These are phyloP conservation scores for Cylindrodendrum hubeiense DNA, from an alignment of 2,329 filamentous ascomycete genomes.

Conservation along the genomic window DNA sequence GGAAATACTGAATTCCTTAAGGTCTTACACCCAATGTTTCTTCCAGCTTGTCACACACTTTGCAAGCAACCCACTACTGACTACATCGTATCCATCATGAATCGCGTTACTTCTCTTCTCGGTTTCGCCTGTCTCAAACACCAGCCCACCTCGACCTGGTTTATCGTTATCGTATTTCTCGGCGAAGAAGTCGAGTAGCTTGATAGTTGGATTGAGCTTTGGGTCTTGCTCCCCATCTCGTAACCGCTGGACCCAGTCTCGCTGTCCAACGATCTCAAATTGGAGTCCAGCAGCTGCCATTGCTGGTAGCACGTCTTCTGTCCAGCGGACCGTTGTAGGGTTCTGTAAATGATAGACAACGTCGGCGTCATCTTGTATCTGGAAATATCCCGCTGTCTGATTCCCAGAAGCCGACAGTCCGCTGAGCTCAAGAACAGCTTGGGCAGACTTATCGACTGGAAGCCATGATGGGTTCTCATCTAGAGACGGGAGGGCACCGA, in stretches of 20 bases:
- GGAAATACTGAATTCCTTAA: neutral
- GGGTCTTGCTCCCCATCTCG: constrained; percentile 61
- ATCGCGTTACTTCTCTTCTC: constrained; percentile 14
- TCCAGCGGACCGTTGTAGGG: constrained; percentile 62
- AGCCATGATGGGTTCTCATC: constrained; percentile 55
- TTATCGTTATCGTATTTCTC: constrained; percentile 63
- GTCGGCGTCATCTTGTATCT: constrained; percentile 30
- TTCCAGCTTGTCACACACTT: constrained; percentile 16
- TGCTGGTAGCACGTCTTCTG: constrained; percentile 63
- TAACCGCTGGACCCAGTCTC: constrained; percentile 60
- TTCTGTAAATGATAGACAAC: constrained; percentile 67
- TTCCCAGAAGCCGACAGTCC: constrained; percentile 28
- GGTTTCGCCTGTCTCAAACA: constrained; percentile 9
- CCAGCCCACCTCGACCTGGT: constrained; percentile 4
- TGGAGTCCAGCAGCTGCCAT: constrained; percentile 58
- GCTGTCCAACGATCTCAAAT: constrained; percentile 57
- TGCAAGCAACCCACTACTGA: constrained; percentile 10
- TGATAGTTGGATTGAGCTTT: constrained; percentile 62
- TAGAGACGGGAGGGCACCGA: constrained; percentile 59
- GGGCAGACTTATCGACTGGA: constrained; percentile 53
- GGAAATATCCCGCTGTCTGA: constrained; percentile 22
- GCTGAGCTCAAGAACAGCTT: constrained; percentile 49
- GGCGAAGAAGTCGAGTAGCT: constrained; percentile 64
- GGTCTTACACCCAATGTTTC: neutral
- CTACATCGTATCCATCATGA: constrained; percentile 13